Conservation (phyloP, 2,329 filamentous ascomycete species). For the Harringtonia aguacate region DNA sequence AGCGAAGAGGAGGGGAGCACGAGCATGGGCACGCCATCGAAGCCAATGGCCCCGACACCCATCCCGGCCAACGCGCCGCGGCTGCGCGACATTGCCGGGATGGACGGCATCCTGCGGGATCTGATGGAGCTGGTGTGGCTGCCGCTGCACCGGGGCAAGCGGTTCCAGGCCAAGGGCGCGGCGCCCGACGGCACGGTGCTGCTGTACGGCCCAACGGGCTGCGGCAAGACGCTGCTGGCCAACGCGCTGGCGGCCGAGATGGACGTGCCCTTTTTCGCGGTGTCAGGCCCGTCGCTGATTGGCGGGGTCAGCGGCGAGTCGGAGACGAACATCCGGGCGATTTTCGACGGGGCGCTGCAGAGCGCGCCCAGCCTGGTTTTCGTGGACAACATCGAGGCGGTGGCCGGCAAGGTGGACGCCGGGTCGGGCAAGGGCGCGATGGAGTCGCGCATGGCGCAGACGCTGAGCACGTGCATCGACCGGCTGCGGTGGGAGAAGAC, state of each 20-base stretch:
- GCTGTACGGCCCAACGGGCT: slow-evolving; percentile 74
- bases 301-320: slow-evolving; percentile 85
- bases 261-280: slow-evolving; percentile 67
- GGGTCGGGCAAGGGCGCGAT: slow-evolving; percentile 69
- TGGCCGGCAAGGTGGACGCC: slow-evolving; percentile 69
- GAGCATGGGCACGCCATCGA: slow-evolving; percentile 27
- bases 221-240: slow-evolving; percentile 77
- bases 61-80: slow-evolving; percentile 57
- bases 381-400: slow-evolving; percentile 85
- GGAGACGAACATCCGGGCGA: slow-evolving; percentile 73
- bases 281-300: slow-evolving; percentile 72
- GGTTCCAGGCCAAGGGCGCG: slow-evolving; percentile 52
- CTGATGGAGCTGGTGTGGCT: slow-evolving; percentile 62
- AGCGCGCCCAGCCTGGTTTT: slow-evolving; percentile 85
- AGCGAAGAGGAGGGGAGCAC: background rate
- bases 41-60: slow-evolving; percentile 37
- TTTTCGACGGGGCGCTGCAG: slow-evolving; percentile 79
- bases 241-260: slow-evolving; percentile 68
- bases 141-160: slow-evolving; percentile 56
- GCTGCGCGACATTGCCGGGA: slow-evolving; percentile 64
- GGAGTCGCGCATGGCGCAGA: slow-evolving; percentile 76
- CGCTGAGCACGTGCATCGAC: slow-evolving; percentile 81
- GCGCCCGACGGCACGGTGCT: slow-evolving; percentile 65
- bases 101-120: slow-evolving; percentile 60
- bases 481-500: slow-evolving; percentile 64